Base-by-base conservation (phyloP, 2,329 filamentous ascomycete species). In the Coleophoma cylindrospora region DNA sequence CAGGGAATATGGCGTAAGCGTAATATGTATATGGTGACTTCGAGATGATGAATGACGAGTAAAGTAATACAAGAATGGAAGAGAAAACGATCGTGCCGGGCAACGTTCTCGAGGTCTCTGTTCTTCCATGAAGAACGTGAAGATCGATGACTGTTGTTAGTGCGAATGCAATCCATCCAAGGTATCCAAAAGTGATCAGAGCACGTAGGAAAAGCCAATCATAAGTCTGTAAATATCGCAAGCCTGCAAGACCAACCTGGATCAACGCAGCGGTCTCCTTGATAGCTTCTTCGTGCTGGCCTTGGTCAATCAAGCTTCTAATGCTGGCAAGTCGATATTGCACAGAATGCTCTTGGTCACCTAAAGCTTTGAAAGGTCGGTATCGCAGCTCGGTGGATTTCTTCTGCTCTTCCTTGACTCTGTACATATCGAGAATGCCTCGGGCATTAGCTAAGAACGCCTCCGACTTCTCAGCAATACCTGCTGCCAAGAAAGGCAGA, bases 191-290 rank as follows among this genome's bases (percentile, higher is more conserved):
- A 2, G 94, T 96, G 52, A 99, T 87, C 45, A 99, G 76, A 2
- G 89, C 87, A 53, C 94, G 80, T 34, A 99, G 73, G 70, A 99
- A 99, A 2, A 99, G 76, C 94, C 94, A 99, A 71, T 99, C 94
- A 62, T 99, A 99, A 0, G 91, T 99, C 68, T 99, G 94, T 22
- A 99, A 77, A 66, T 99, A 99, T 46, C 94, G 82, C 53, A 99
- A 73, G 8, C 94, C 94, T 54, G 90, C 80, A 1, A 99, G 76
- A 2, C 83, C 86, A 46, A 89, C 71, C 52, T 86, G 79, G 53
- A 97, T 87, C 13, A 99, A 75, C 27, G 83, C 80, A 40, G 87
- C 83, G 1, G 89, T 90, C 60, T 88, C 80, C 50, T 82, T 74
- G 59, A 97, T 96, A 1, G 92, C 89, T 58, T 89, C 80, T 50